Base-by-base conservation (phyloP, 352 stramenopile species). In the Pythium diclinum region DNA sequence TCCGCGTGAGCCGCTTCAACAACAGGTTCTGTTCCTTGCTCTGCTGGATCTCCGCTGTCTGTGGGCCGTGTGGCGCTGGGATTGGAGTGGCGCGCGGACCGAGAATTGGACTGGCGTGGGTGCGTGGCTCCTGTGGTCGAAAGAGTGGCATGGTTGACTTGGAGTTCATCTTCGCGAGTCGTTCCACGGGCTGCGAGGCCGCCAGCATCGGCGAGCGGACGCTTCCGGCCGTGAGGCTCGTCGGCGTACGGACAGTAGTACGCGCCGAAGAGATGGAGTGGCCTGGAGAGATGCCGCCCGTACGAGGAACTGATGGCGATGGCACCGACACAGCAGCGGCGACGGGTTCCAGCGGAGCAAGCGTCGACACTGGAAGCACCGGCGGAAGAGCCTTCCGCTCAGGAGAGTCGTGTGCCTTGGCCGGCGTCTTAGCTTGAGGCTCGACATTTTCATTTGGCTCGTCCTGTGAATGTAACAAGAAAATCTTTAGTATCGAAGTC, bases 151-250 rank as follows among this genome's bases (percentile, higher is more conserved):
- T 65, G 17, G 34, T 21, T 25, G 61, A 48, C 67, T 69, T 73
- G 10, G 78, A 85, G 34, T 79, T 79, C 36, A 89, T 91, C 72
- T 89, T 89, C 0, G 76, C 70, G 17, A 91, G 73, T 21, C 83
- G 77, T 61, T 91, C 82, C 1, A 83, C 71, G 48, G 65, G 61
- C 19, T 59, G 36, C 56, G 56, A 42, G n/a, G 78, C 72, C 19
- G 79, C 72, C 19, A 87, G 62, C 19, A 84, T 74, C 28, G 77
- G 66, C 16, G 77, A 76, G 1, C 74, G 76, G 19, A 71, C 52
- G 21, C 10, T 28, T 6, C 64, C 57, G 16, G 51, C 64, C 1
- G 56, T 56, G 4, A 38, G 34, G 30, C 47, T 38, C 9, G 19
- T 52, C 23, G 42, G 59, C 38, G 65, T 54, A 47, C 17, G 68